Base-by-base conservation (phyloP, 2,329 filamentous ascomycete genomes). In the Pseudogymnoascus sp. region DNA sequence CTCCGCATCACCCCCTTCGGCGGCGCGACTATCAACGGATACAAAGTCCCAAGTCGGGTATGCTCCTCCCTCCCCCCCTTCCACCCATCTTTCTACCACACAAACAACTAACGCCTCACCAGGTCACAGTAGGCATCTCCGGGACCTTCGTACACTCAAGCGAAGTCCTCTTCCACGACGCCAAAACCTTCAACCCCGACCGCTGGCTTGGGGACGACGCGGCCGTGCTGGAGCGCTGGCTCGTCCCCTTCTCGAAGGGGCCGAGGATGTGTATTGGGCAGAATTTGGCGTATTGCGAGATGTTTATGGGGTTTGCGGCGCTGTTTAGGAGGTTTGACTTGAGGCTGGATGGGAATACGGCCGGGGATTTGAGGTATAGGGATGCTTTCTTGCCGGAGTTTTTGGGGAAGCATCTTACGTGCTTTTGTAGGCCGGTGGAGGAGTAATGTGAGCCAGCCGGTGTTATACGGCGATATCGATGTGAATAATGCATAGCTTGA, bases 241-340 rank as follows among this genome's bases (percentile, higher is more conserved):
- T 76, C 8, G 73, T 77, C 57, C 70, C 76, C 0, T 79, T 79
- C 63, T 74, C 72, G 0, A 66, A 72, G 18, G 77, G 77, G 0
- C 68, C 74, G 0, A 66, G 76, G 20, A 68, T 65, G 39, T 76
- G 73, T 63, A 63, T 74, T n/a, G 73, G 73, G 11, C 64, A 67
- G 22, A 73, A 73, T 62, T 64, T 72, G 16, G 71, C 71, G 2
- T 70, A 65, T 61, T 65, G 65, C 6, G 71, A 73, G 59, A 20
- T 73, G n/a, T 70, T 71, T 41, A 57, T 71, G 4, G 64, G 64
- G n/a, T 67, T 72, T 25, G 70, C 66, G 6, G 68, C 65, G 11
- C 43, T 73, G 18, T 68, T 71, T 57, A 60, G 69, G 5, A 64
- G 65, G 18, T 72, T 71, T 8, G 41, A 50, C 28, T 16, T 50